phyloP scores from a whole-genome alignment of 768 basidiomycete genomes.

The Dioszegia aurantiaca region DNA sequence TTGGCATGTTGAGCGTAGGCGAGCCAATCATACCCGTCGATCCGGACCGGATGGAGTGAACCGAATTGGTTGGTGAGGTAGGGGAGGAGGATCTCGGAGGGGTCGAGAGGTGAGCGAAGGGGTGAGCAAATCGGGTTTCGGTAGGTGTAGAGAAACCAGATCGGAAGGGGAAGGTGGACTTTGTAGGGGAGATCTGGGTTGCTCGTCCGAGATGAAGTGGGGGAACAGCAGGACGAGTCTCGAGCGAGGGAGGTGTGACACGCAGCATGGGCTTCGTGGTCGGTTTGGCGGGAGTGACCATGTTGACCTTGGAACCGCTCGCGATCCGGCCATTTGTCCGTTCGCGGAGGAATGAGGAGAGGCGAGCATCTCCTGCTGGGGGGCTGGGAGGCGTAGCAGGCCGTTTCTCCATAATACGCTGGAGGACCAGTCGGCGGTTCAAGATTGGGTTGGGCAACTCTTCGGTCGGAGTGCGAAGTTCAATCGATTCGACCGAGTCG shows the following conservation, averaged over 20 bases:
- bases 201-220: constrained; percentile 12
- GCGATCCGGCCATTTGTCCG: constrained; percentile 30
- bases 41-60: constrained; percentile 25
- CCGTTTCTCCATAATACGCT: constrained; percentile 13
- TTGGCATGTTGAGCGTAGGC: constrained; percentile 36
- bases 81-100: constrained; percentile 22
- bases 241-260: constrained; percentile 30
- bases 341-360: constrained; percentile 37
- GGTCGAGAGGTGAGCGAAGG: constrained; percentile 18
- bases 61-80: constrained; percentile 24
- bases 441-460: constrained; percentile 27
- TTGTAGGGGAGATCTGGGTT: constrained; percentile 20
- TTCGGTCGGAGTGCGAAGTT: constrained; percentile 34
- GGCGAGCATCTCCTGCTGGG: constrained; percentile 25
- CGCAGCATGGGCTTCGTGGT: constrained; percentile 18
- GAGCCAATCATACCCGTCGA: constrained; percentile 17
- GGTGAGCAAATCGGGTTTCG: constrained; percentile 14
- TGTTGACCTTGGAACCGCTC: constrained; percentile 3
- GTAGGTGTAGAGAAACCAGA: constrained; percentile 22
- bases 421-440: constrained; percentile 23
- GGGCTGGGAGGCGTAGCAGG: constrained; percentile 23
- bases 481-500: constrained; percentile 29
- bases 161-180: constrained; percentile 18
- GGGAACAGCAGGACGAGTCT: constrained; percentile 17
- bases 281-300: constrained; percentile 8